Base-by-base conservation (phyloP, 2,329 filamentous ascomycete genomes). In the Fonsecaea pedrosoi region DNA sequence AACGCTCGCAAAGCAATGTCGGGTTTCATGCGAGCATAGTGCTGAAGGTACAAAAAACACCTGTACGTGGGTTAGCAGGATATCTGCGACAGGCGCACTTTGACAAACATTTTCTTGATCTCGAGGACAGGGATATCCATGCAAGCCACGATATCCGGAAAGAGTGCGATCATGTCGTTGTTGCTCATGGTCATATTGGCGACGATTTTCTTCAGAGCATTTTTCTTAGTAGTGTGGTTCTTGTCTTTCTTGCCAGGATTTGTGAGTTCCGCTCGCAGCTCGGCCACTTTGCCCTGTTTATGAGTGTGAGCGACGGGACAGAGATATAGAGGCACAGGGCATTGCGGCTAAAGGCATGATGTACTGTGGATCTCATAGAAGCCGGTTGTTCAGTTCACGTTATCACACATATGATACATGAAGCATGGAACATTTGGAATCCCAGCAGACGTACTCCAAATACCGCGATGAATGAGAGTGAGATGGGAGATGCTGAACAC, bases 111-210 rank as follows among this genome's bases (percentile, higher is more conserved):
- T 85, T 99, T 99, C 87, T 99, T 99, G 81, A 99, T 97, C 81
- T 99, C 95, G 78, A 99, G 82, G 75, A 91, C 96, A 60, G 90
- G 90, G 69, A 99, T 92, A 74, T 92, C 89, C 95, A 99, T 99
- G 84, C 94, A 98, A 70, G 85, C 89, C 73, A 99, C 92, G 67
- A 99, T 91, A 77, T 99, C 95, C 18, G 94, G 93, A 74, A 99
- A 99, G 60, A 99, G 84, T 45, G 92, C 93, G 63, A 98, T 91
- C 95, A 99, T 99, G 80, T 99, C 95, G 77, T 98, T 99, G 82
- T 99, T 99, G 87, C 94, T 98, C 95, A 99, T 99, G 71, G 95
- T 99, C 95, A 99, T 99, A 78, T 99, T 99, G 78, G 95, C 95
- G 74, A 99, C 95, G 73, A 99, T 98, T 86, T 97, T 97, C 86